Base-by-base conservation (phyloP, 257 asterid species). In the Thymus quinquecostatus region DNA sequence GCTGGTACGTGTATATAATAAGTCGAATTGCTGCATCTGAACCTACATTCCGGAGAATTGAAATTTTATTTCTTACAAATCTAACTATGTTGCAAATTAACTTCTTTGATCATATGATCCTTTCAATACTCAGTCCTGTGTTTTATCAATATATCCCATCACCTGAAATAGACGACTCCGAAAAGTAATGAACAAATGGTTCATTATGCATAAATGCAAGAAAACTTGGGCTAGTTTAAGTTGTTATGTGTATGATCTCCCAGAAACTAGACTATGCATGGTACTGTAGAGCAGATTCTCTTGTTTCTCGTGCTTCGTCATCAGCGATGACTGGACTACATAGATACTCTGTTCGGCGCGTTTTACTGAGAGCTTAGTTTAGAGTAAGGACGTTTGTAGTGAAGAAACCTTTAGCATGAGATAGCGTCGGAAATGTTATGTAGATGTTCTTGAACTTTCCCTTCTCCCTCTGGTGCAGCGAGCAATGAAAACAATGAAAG, bases 401-500 rank as follows among this genome's bases (percentile, higher is more conserved):
- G 34, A 62, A 62, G 8, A 10, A 10, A 21, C 38, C 53, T 41
- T 41, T 62, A 10, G 10, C 0, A 9, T 6, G 32, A 33, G 8
- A 21, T 21, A 21, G 21, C 21, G 21, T 21, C 21, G 21, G 21
- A 21, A 21, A 21, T 21, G 21, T 21, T 21, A 21, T 21, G 21
- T 21, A 21, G 21, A 8, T 13, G 40, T 56, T 50, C 30, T 21
- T 21, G 8, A 3, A 13, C 1, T 53, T 43, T 53, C 38, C 49
- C 3, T 3, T 36, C 72, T 54, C 8, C 27, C 61, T 64, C 36
- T 10, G 5, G 2, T 78, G 75, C 89, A 92, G 97, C 86, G 88
- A 79, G 99, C 99, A 55, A 81, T 56, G 76, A 81, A 87, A 75
- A 85, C 96, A 40, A 68, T 92, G 13, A 79, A 79, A 82, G 98